Evolutionary conservation across 805 yeast genomes (phyloP).

Genomic region (Monosporozyma siamensis): DNA sequence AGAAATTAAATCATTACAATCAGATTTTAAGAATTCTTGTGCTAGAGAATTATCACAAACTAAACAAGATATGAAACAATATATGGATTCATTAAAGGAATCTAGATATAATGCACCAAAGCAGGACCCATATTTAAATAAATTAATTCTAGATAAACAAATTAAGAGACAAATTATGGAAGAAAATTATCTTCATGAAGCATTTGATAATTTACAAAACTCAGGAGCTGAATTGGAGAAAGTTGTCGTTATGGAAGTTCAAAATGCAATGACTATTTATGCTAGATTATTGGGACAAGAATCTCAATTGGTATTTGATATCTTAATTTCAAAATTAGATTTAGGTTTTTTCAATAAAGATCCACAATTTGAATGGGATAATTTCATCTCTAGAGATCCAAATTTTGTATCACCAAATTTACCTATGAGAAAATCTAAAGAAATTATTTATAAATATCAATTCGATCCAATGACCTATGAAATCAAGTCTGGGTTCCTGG

Average conservation of each 20-base stretch:
- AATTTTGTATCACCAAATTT: constrained; percentile 57
- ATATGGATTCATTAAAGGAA: constrained; percentile 53
- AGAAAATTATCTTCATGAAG: constrained; percentile 82
- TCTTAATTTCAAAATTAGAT: constrained; percentile 55
- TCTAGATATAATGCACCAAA: constrained; percentile 41
- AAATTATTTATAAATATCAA: constrained; percentile 57
- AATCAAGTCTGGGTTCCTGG: constrained; percentile 71
- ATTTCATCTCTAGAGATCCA: constrained; percentile 62
- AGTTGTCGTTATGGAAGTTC: constrained; percentile 79
- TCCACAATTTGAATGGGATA: constrained; percentile 80
- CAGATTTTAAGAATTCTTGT: constrained; percentile 76
- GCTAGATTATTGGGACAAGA: constrained; percentile 64
- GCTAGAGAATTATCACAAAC: constrained; percentile 60
- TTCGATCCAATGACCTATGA: constrained; percentile 58
- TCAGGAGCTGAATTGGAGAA: constrained; percentile 84
- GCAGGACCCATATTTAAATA: constrained; percentile 76
- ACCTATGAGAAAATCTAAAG: constrained; percentile 52
- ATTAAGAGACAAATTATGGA: constrained; percentile 69
- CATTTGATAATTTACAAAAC: constrained; percentile 74
- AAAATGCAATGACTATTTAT: constrained; percentile 66
- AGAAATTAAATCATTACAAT: constrained; percentile 72
- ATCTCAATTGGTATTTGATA: constrained; percentile 60
- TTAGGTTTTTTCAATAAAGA: constrained; percentile 66
- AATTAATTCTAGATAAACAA: constrained; percentile 62
- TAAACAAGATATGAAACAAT: constrained; percentile 44